Evolutionary conservation across 179 eudicot species (phyloP), one percentile per base, ranked within the genome.

Genomic region (Drosera spatulata): DNA sequence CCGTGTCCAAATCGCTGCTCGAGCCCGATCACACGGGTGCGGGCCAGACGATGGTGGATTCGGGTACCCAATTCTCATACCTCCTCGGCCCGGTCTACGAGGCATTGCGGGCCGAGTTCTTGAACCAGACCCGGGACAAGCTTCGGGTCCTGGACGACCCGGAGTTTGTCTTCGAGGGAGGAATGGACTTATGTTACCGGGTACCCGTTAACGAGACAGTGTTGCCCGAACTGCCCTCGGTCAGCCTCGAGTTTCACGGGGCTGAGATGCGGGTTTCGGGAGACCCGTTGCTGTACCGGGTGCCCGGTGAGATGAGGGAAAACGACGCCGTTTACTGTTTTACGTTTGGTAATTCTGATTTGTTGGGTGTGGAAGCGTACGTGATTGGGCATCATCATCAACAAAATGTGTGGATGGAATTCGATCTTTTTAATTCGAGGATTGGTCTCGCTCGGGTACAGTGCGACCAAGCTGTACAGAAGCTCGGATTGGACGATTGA

Each of bases 31-130:
- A 79, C 50, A 77, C 85, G 3, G 91, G 91, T 0, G 87, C 91
- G 59, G 91, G 91, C 49, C 91, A 82, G 39, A 82, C 89, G 37
- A 84, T 81, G 86, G 77, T 84, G 2, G 89, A 84, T 57, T 84
- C 89, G 38, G 89, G 89, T 6, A 85, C 91, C 15, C 91, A 85
- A 54, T 85, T 77, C 62, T 77, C 85, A 0, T 79, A 82, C 70
- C 68, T 85, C 2, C 83, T 85, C 7, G 91, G 87, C 3, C 81
- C 81, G 15, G 91, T 61, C 38, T 85, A 85, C 67, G 68, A 66
- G 14, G 78, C 80, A 0, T 56, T 85, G 6, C 71, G 53, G 48
- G 66, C 71, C 59, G 91, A 85, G 63, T 79, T 79, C 57, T 10
- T 65, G 41, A 71, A 61, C 55, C 87, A 82, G 41, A 80, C 83